Evolutionary conservation across 495 filamentous ascomycete genomes (phyloP), one percentile per base, ranked within the genome.

Genomic region (Cryomyces minteri): DNA sequence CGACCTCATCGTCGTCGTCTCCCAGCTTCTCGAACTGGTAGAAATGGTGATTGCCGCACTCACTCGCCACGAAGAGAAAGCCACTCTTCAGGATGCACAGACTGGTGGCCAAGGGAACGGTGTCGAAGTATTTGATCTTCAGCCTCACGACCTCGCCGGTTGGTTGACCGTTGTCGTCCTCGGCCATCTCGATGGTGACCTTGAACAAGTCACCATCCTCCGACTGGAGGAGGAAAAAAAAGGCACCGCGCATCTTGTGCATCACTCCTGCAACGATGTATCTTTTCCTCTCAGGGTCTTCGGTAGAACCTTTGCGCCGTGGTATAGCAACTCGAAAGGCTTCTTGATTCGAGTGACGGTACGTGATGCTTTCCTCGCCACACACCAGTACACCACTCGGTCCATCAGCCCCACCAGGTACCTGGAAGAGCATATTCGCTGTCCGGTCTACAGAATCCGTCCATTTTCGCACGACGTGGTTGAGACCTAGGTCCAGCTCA

Each of bases 201-300:
- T 96, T 96, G 70, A 99, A 95, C 5, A 99, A 68, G 63, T 99
- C 92, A 28, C 92, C 92, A 58, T 96, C 92, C 41, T 96, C 88
- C 1, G 80, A 82, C 59, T 99, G 92, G 6, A 99, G 68, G 4
- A 99, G 74, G 59, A 94, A 95, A 64, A 99, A 99, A 65, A 96
- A 96, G 2, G 87, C 87, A n/a, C 88, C 88, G 49, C 83, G 81
- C 63, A 94, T 81, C 59, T 86, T 93, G 63, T 96, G 88, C 83
- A 96, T 92, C 29, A 94, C 86, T 14, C 92, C 92, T 7, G 85
- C 72, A 7, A 84, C 75, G 47, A 96, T 88, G 11, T 63, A 73
- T 4, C 90, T 78, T 58, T 93, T 95, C 44, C 92, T 71, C 48
- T 88, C 77, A 0, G 88, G 92, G 54, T 99, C 86, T 60, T 99